These are phyloP conservation scores for Neurospora crassa DNA, from an alignment of 2,329 filamentous ascomycete genomes.

Conservation along the genomic window DNA sequence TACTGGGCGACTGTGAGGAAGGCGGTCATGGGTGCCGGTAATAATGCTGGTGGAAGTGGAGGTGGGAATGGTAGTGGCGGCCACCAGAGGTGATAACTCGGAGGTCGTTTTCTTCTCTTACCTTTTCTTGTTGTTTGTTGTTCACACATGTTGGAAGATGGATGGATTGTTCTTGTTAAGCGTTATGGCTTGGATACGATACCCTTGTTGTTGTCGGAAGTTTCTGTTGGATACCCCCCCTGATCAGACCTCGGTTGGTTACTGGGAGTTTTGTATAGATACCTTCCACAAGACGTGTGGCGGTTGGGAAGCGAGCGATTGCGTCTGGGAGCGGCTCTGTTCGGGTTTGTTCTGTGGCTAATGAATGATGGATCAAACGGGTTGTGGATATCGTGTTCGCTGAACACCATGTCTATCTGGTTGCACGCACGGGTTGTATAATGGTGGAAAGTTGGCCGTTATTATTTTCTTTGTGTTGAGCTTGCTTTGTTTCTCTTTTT, in stretches of 20 bases:
- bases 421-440: not conserved
- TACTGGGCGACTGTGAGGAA: slow-evolving; percentile 53
- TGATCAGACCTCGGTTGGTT: not conserved
- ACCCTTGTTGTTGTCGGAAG: not conserved
- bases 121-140: not conserved
- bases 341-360: not conserved
- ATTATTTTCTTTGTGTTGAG: not conserved
- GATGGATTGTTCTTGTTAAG: not conserved
- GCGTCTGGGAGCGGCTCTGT: not conserved
- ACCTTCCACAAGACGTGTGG: not conserved
- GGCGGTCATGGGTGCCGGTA: slow-evolving; percentile 20
- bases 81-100: not conserved
- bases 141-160: not conserved
- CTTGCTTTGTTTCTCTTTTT: not conserved
- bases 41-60: not conserved
- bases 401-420: not conserved
- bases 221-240: not conserved
- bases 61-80: not conserved
- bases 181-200: not conserved
- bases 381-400: not conserved
- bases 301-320: not conserved
- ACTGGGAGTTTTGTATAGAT: not conserved
- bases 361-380: not conserved
- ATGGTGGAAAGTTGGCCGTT: not conserved
- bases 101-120: not conserved